Percentiles rank a stretch among this genome's conserved stretches.
Evolutionary conservation across 768 basidiomycete species (phyloP).

Genomic region (Chalciporus sphaerocephalus): DNA sequence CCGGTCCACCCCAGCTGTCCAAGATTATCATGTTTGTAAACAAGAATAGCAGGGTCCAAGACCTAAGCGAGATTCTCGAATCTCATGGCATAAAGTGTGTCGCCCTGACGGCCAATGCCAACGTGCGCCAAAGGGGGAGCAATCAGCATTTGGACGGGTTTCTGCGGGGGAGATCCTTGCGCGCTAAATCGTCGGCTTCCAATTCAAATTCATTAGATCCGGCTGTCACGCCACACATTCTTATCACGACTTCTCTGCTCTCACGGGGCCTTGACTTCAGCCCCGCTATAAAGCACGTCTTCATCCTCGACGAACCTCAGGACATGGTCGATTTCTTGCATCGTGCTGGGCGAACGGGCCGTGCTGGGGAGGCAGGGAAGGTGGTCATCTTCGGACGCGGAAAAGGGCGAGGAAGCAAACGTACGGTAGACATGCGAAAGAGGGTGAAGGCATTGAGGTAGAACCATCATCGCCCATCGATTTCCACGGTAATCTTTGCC

Average conservation of each 20-base stretch:
- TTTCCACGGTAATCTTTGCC: neutral
- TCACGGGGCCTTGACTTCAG: slow-evolving; percentile 89
- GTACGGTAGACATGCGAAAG: slow-evolving; percentile 47
- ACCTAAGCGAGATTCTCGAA: slow-evolving; percentile 54
- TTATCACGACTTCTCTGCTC: slow-evolving; percentile 87
- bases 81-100: slow-evolving; percentile 59
- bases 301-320: slow-evolving; percentile 83
- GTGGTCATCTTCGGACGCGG: slow-evolving; percentile 75
- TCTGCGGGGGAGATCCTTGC: slow-evolving; percentile 36
- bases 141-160: slow-evolving; percentile 79
- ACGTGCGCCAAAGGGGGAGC: slow-evolving; percentile 56
- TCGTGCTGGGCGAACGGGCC: slow-evolving; percentile 78
- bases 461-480: neutral
- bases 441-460: slow-evolving; percentile 40
- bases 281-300: slow-evolving; percentile 71
- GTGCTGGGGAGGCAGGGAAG: slow-evolving; percentile 65
- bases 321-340: slow-evolving; percentile 93
- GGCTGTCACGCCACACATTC: slow-evolving; percentile 51
- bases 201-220: slow-evolving; percentile 19
- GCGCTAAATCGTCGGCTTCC: slow-evolving; percentile 1
- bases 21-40: slow-evolving; percentile 86
- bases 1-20: slow-evolving; percentile 37
- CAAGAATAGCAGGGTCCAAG: slow-evolving; percentile 60
- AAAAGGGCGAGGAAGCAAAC: slow-evolving; percentile 57
- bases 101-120: slow-evolving; percentile 60